A percentile compares a stretch with the other conserved stretches of the same genome.
phyloP scores from a whole-genome alignment of 352 stramenopile species.

The Phytophthora macrochlamydospora region DNA sequence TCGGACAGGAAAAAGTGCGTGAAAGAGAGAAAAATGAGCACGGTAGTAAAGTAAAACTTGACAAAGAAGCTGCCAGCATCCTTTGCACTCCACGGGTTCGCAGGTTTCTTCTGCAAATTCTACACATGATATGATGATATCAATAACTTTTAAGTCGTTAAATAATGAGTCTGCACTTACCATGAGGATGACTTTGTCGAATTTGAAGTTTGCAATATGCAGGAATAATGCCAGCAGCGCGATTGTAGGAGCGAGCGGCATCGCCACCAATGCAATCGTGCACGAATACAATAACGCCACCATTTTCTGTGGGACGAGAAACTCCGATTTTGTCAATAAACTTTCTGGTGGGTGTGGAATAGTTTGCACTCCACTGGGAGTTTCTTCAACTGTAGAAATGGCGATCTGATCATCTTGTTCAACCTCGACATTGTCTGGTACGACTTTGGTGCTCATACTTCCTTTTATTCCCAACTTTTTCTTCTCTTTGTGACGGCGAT shows the following conservation, averaged over 20 bases:
- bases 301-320: slow-evolving; percentile 84
- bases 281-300: slow-evolving; percentile 81
- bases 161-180: slow-evolving; percentile 17
- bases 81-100: slow-evolving; percentile 72
- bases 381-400: slow-evolving; percentile 10
- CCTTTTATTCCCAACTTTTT: slow-evolving; percentile 12
- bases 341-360: slow-evolving; percentile 1
- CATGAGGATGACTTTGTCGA: slow-evolving; percentile 78
- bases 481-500: slow-evolving; percentile 18
- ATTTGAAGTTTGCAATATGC: slow-evolving; percentile 81
- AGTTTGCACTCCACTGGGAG: not conserved
- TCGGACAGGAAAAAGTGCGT: slow-evolving; percentile 69
- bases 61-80: slow-evolving; percentile 86
- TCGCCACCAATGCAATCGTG: slow-evolving; percentile 72
- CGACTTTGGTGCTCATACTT: slow-evolving; percentile 17
- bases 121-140: slow-evolving; percentile 10
- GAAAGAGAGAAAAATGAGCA: slow-evolving; percentile 64
- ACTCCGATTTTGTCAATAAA: slow-evolving; percentile 56
- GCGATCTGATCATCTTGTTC: not conserved
- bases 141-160: not conserved
- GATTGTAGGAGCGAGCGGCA: slow-evolving; percentile 66
- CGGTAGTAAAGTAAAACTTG: slow-evolving; percentile 86
- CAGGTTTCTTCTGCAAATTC: slow-evolving; percentile 77
- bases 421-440: slow-evolving; percentile 13
- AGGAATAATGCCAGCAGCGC: slow-evolving; percentile 59